Conservation (phyloP, 163 green algal genomes). For the Chlorella variabilis region DNA sequence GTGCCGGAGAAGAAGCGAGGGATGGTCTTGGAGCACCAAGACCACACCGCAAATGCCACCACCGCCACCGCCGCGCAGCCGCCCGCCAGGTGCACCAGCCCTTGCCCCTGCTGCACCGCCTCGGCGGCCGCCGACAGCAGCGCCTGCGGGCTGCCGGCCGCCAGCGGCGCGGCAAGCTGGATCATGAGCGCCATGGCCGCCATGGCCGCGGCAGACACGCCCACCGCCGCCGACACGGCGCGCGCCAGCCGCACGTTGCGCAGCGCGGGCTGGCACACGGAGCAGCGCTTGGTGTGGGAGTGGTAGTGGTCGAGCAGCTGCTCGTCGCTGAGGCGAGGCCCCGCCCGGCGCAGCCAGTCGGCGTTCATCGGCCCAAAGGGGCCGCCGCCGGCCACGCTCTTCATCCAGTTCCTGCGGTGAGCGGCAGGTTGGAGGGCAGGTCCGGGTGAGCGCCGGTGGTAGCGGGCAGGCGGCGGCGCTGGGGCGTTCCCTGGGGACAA, state of each 20-base stretch:
- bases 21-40: slow-evolving; percentile 22
- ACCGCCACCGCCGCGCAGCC: background rate
- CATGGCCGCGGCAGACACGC: background rate
- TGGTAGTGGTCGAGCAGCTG: slow-evolving; percentile 68
- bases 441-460: no score
- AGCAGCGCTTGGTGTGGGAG: slow-evolving; percentile 51
- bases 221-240: background rate
- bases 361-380: slow-evolving; percentile 62
- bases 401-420: slow-evolving; percentile 57
- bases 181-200: background rate
- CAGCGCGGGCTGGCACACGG: slow-evolving; percentile 39
- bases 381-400: slow-evolving; percentile 61
- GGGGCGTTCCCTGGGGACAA: no score
- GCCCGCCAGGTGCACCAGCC: background rate
- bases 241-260: slow-evolving; percentile 10
- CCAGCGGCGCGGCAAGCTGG: background rate
- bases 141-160: background rate
- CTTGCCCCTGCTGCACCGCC: background rate
- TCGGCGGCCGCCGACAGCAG: background rate
- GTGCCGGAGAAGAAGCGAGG: slow-evolving; percentile 28
- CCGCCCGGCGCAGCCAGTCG: slow-evolving; percentile 44
- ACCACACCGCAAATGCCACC: background rate
- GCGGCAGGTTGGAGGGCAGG: no score
- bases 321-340: slow-evolving; percentile 47
- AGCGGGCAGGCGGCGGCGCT: no score